phyloP scores from a whole-genome alignment of 495 filamentous ascomycete species.

The Penicillium egyptiacum region DNA sequence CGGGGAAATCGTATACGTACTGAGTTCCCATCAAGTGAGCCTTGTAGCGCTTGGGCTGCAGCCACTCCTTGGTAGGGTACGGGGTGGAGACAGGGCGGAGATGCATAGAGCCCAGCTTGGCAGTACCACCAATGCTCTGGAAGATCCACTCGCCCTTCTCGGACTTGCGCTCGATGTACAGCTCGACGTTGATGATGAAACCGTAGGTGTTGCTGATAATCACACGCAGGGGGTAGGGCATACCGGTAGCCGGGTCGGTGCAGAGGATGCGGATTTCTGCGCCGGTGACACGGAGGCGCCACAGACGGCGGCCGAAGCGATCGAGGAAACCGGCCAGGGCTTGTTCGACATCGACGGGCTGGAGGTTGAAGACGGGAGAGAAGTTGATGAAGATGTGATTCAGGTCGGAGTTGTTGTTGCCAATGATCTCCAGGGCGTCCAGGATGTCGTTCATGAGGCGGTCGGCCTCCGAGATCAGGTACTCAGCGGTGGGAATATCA shows the following conservation, averaged over 20 bases:
- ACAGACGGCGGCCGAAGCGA: constrained; percentile 90
- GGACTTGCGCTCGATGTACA: constrained; percentile 96
- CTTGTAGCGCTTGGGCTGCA: constrained; percentile 99
- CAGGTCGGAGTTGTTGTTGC: constrained; percentile 97
- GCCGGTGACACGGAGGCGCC: constrained; percentile 94
- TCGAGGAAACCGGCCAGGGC: constrained; percentile 94
- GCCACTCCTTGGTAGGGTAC: constrained; percentile 96
- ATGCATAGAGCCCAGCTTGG: constrained; percentile 94
- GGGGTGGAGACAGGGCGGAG: constrained; percentile 85
- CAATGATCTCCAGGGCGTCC: constrained; percentile 95
- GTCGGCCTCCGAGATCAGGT: constrained; percentile 95
- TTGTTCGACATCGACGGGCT: constrained; percentile 88
- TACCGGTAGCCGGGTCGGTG: constrained; percentile 80
- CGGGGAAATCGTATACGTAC: constrained; percentile 99
- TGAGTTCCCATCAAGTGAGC: constrained; percentile 98
- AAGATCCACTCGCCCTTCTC: constrained; percentile 97
- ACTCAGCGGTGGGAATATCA: constrained; percentile 95
- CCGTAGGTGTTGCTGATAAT: constrained; percentile 98
- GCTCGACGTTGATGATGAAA: constrained; percentile 97
- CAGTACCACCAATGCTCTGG: constrained; percentile 94
- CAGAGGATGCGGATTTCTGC: constrained; percentile 98
- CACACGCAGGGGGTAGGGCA: constrained; percentile 90
- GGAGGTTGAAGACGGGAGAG: constrained; percentile 87
- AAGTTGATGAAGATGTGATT: constrained; percentile 99
- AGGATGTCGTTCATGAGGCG: constrained; percentile 96